A percentile compares a stretch with the other conserved stretches of the same genome.
These are phyloP conservation scores for Daphne laureola DNA, from an alignment of 441 rosid species.

Conservation along the genomic window DNA sequence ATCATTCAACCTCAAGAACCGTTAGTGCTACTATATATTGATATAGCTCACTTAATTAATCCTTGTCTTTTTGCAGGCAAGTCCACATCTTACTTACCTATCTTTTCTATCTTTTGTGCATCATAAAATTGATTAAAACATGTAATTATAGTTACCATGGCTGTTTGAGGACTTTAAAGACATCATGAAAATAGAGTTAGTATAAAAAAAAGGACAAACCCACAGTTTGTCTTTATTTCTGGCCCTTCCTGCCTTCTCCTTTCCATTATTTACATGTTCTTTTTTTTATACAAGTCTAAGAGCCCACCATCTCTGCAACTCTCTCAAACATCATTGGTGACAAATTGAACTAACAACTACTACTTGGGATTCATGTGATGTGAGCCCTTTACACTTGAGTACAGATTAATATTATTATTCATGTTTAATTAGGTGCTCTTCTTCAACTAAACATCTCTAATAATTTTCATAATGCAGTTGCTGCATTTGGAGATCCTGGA, in stretches of 20 bases:
- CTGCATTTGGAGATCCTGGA: constrained; percentile 12
- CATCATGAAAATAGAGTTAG: background rate
- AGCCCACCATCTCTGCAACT: background rate
- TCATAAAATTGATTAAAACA: background rate
- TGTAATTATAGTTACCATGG: no score
- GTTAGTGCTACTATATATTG: no score
- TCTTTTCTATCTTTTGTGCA: no score
- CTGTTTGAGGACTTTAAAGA: no score
- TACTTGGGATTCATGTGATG: constrained; percentile 2
- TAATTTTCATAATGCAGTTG: constrained; percentile 23
- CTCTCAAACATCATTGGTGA: constrained; percentile 3
- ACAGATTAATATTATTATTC: background rate
- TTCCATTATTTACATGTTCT: background rate
- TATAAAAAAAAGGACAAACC: constrained; percentile 13
- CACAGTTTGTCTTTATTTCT: constrained; percentile 8
- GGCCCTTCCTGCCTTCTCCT: background rate
- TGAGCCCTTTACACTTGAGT: background rate
- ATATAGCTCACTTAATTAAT: background rate
- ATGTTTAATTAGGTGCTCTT: no score
- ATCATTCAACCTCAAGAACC: no score
- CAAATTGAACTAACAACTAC: background rate
- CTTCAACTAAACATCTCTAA: constrained; percentile 7
- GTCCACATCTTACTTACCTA: background rate
- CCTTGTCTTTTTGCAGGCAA: background rate
- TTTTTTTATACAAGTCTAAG: background rate